phyloP scores from a whole-genome alignment of 306 rosid genomes.

The Trifolium dubium region DNA sequence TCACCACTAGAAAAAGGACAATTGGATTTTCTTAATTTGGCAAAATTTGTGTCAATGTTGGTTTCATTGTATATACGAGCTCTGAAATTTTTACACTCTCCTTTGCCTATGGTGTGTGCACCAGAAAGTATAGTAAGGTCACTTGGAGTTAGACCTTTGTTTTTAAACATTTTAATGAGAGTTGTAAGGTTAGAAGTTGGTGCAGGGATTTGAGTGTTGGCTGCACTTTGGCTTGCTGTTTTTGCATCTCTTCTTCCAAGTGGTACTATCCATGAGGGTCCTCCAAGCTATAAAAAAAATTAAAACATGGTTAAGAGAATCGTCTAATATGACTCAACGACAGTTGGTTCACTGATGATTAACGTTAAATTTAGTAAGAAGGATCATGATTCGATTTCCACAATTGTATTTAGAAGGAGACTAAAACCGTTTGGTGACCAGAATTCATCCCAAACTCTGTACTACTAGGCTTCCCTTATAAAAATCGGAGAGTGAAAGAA shows the following conservation, averaged over 20 bases:
- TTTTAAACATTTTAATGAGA: conserved; percentile 49
- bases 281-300: conserved; percentile 59
- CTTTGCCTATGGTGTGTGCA: conserved; percentile 67
- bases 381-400: too few relatives aligned
- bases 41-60: conserved; percentile 65
- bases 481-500: too few relatives aligned
- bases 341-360: too few relatives aligned
- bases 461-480: too few relatives aligned
- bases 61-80: conserved; percentile 68
- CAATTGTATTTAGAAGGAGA: too few relatives aligned
- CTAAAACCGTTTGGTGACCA: too few relatives aligned
- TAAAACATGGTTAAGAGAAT: too few relatives aligned
- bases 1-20: conserved; percentile 66
- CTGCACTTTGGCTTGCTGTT: conserved; percentile 65
- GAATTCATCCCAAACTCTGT: too few relatives aligned
- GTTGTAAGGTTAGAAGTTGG: conserved; percentile 57
- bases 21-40: conserved; percentile 43
- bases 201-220: conserved; percentile 64
- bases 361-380: too few relatives aligned
- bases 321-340: too few relatives aligned
- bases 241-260: conserved; percentile 75
- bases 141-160: conserved; percentile 48
- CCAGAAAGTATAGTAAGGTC: conserved; percentile 80
- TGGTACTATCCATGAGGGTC: conserved; percentile 67
- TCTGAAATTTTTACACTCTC: conserved; percentile 57